Conservation (phyloP, 148 eudicot species). For the Rhododendron ferrugineum region DNA sequence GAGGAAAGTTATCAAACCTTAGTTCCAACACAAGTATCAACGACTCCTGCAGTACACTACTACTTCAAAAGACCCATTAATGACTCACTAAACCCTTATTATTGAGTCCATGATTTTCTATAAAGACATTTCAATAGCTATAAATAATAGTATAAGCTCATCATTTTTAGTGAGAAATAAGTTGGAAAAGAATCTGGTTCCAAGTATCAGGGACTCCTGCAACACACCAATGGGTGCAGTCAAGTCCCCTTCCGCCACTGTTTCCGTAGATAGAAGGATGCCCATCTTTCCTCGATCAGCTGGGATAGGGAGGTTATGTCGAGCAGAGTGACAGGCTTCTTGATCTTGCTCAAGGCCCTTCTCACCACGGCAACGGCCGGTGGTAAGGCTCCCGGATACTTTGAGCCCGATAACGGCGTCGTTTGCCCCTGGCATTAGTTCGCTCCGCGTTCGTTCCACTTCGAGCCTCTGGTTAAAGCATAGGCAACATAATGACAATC, state of each 20-base stretch:
- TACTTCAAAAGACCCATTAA: no score
- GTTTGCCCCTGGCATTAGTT: conserved; percentile 51
- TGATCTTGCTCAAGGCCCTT: conserved; percentile 44
- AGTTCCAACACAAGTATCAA: no score
- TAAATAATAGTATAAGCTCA: not conserved
- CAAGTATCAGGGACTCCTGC: conserved; percentile 86
- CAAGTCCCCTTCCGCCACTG: conserved; percentile 27
- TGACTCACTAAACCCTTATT: not conserved
- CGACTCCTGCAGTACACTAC: no score
- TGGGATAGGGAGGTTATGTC: conserved; percentile 56
- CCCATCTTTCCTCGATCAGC: conserved; percentile 63
- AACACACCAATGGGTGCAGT: conserved; percentile 90
- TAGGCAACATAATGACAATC: not conserved
- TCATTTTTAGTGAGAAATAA: conserved; percentile 16
- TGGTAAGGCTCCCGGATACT: conserved; percentile 49
- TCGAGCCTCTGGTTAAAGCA: conserved; percentile 38
- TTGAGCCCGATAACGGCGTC: conserved; percentile 38
- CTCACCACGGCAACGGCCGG: conserved; percentile 37
- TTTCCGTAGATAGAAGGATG: conserved; percentile 62
- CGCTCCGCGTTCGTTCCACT: conserved; percentile 50
- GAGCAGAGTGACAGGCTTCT: conserved; percentile 49
- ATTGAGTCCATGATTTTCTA: not conserved
- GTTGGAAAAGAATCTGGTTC: conserved; percentile 66
- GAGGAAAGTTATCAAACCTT: no score
- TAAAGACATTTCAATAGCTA: not conserved